Percentiles rank a stretch among this genome's conserved stretches.
phyloP scores from a whole-genome alignment of 805 yeast species.

The Pichia occidentalis region DNA sequence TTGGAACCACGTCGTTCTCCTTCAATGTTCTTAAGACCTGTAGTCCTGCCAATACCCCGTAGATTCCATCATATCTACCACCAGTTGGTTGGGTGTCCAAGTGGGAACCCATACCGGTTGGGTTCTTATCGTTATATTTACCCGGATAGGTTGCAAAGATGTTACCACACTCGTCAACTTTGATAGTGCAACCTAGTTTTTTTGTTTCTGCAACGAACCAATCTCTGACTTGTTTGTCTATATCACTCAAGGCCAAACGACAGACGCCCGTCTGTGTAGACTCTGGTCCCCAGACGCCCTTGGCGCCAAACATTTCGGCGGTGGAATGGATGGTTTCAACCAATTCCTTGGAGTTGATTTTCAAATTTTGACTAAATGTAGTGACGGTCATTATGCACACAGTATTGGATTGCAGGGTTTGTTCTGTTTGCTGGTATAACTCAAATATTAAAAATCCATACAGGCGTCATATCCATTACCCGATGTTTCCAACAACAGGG shows the following conservation, averaged over 20 bases:
- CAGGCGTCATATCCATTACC: too few species aligned
- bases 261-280: constrained; percentile 62
- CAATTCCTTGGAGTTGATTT: constrained; percentile 24
- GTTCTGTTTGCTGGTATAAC: too few species aligned
- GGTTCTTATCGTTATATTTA: constrained; percentile 34
- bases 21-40: constrained; percentile 61
- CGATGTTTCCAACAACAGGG: too few species aligned
- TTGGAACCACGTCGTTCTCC: constrained; percentile 52
- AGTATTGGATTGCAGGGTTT: too few species aligned
- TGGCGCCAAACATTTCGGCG: constrained; percentile 52
- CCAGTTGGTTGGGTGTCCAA: constrained; percentile 76
- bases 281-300: constrained; percentile 51
- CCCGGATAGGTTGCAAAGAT: constrained; percentile 65
- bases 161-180: constrained; percentile 60
- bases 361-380: constrained; percentile 8
- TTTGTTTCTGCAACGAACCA: constrained; percentile 55
- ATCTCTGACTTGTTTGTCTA: constrained; percentile 57
- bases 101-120: constrained; percentile 69
- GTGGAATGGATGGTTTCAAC: constrained; percentile 57
- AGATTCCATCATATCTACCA: constrained; percentile 69
- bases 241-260: constrained; percentile 54
- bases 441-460: too few species aligned
- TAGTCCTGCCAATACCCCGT: constrained; percentile 61
- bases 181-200: constrained; percentile 49
- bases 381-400: constrained; percentile 11